Evolutionary conservation across 805 yeast species (phyloP), one percentile per base, ranked within the genome.

Genomic region (Candida chilensis): DNA sequence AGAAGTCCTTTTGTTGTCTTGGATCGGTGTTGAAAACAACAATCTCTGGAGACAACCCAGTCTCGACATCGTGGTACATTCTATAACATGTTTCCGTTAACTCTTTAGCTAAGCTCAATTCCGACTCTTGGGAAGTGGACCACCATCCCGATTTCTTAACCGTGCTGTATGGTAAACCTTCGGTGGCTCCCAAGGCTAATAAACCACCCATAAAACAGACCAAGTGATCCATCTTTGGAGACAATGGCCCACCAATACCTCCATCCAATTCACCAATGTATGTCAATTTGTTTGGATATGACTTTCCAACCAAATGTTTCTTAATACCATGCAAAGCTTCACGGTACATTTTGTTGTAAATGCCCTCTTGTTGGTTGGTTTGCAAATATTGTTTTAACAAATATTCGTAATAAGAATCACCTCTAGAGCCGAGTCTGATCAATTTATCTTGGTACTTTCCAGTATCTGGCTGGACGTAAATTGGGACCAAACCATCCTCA

Each of bases 361-460:
- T 48, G 2, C 55, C 54, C 39, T 76, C 82, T 36, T 61, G 51
- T 45, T 72, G 71, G 33, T 66, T 65, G 2, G 96, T 85, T 52
- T 83, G 88, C 39, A 88, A 54, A 45, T 80, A 84, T 54, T 86
- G 95, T 52, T 87, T 87, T 39, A 87, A 62, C 27, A 88, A 60
- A 49, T 86, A 86, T 56, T 88, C 96, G 48, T 88, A 87, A 50
- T 87, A 88, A 1, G 95, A 84, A 54, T 87, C 96, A 28, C 95
- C 96, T 41, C 96, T 67, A 1, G 94, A 81, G 0, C 96, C 96
- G 33, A 88, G 58, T 38, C 96, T 69, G 37, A 90, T 84, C 31
- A 70, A 53, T 2, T 48, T 43, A 1, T 86, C 86, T 35, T 62
- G 71, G 50, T 72, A 86, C 37, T 62, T 58, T 4, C 92, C 96